Evolutionary conservation across 768 basidiomycete genomes (phyloP), one percentile per base, ranked within the genome.

Genomic region (Phlegmacium glaucopus): DNA sequence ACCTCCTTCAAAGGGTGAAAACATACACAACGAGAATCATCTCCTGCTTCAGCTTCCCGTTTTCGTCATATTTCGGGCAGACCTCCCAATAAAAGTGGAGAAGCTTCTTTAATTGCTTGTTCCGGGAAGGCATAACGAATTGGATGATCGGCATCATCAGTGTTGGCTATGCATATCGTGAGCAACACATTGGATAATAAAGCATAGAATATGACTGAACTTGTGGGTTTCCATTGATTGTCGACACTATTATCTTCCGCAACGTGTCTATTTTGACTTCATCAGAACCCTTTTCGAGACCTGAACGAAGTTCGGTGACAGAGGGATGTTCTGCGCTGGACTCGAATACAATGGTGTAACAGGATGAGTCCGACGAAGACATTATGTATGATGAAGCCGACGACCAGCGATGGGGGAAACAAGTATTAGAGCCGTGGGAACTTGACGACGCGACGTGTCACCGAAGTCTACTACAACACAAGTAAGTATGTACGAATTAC

Each of bases 101-200:
- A 53, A 96, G 71, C 73, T 98, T 99, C 83, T 99, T 98, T 63
- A 98, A 81, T 50, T 86, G 84, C 74, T 99, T 98, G 74, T 90
- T 94, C 64, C 85, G 84, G 44, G 89, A 90, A 30, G 96, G 96
- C 77, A 98, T 81, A 52, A 95, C 88, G 70, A 86, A 96, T 80
- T 99, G 96, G 56, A 99, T 98, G 67, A 98, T 87, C 6, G 94
- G 90, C 94, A 99, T 98, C 71, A 97, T 83, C 42, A 98, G 68
- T 44, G 81, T 71, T n/a, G 93, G 90, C 93, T 95, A 61, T 16
- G 43, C 17, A 46, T 18, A 35, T 27, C 12, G 16, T 59, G 26
- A 50, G 47, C 13, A 45, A 36, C 29, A 27, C 15, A 4, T 35
- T 12, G 16, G n/a, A 26, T 22, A 40, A 36, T 9, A 26, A 13